Percentiles rank a stretch among this genome's conserved stretches.
Evolutionary conservation across 139 green algal species (phyloP).

Genomic region (Raphidocelis subcapitata): DNA sequence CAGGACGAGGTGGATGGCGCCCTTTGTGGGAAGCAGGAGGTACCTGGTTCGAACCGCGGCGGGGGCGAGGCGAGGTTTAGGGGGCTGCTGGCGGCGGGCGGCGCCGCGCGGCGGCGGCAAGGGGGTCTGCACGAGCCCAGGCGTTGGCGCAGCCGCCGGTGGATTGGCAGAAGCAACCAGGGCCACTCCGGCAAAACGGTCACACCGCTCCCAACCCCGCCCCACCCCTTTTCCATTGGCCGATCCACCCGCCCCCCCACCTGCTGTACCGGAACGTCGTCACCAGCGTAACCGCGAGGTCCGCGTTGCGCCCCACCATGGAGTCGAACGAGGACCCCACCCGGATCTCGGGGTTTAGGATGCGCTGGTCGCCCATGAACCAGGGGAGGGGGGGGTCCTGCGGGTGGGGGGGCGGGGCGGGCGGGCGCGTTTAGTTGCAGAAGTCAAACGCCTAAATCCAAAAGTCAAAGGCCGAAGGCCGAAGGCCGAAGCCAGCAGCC

Average conservation of each 20-base stretch:
- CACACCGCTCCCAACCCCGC: too few species aligned
- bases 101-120: too few species aligned
- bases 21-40: slow-evolving; percentile 31
- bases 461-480: not conserved
- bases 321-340: slow-evolving; percentile 41
- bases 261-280: slow-evolving; percentile 36
- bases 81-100: too few species aligned
- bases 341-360: slow-evolving; percentile 45
- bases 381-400: slow-evolving; percentile 50
- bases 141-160: too few species aligned
- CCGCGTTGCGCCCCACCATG: slow-evolving; percentile 38
- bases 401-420: not conserved
- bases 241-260: too few species aligned
- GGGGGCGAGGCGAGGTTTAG: too few species aligned
- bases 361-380: slow-evolving; percentile 39
- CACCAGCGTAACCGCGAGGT: slow-evolving; percentile 50
- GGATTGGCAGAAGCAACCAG: too few species aligned
- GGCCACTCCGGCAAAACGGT: too few species aligned
- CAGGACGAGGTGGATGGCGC: slow-evolving; percentile 49
- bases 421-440: too few species aligned
- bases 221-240: too few species aligned
- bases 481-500: not conserved
- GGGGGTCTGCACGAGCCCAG: too few species aligned
- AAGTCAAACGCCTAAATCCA: not conserved
- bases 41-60: not conserved